Conservation (phyloP, 2,329 filamentous ascomycete species). For the Neofusicoccum kwambonambiense region DNA sequence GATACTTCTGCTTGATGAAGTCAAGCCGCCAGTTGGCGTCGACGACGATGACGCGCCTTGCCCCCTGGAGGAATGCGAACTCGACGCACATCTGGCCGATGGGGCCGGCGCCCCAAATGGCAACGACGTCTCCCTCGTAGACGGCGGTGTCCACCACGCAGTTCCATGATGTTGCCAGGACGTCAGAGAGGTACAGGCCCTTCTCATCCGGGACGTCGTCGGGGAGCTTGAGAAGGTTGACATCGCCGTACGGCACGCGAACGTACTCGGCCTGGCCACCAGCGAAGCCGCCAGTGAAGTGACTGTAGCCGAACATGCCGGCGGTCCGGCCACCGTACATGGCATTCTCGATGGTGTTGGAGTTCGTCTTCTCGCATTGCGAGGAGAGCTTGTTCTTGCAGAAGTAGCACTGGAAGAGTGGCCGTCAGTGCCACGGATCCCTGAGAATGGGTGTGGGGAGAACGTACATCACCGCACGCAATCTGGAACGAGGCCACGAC, state of each 20-base stretch:
- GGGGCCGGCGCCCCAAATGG: slow-evolving; percentile 83
- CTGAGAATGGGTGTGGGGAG: neutral
- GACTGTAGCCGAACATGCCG: slow-evolving; percentile 59
- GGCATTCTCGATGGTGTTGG: slow-evolving; percentile 66
- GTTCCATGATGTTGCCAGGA: slow-evolving; percentile 76
- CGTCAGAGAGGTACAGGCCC: slow-evolving; percentile 76
- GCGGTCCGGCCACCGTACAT: slow-evolving; percentile 79
- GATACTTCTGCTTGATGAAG: slow-evolving; percentile 64
- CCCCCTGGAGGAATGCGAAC: slow-evolving; percentile 68
- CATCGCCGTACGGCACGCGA: slow-evolving; percentile 74
- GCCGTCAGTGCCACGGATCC: slow-evolving; percentile 26
- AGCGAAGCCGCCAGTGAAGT: slow-evolving; percentile 83
- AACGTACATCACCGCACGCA: slow-evolving; percentile 50
- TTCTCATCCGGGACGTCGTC: slow-evolving; percentile 82
- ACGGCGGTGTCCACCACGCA: slow-evolving; percentile 80
- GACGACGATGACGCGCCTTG: slow-evolving; percentile 73
- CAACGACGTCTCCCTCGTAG: slow-evolving; percentile 73
- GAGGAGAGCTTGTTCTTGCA: slow-evolving; percentile 77
- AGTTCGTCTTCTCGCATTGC: slow-evolving; percentile 77
- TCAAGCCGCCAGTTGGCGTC: slow-evolving; percentile 69
- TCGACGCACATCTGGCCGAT: slow-evolving; percentile 77
- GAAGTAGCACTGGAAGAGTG: slow-evolving; percentile 60
- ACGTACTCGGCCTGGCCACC: slow-evolving; percentile 87
- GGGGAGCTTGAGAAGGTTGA: slow-evolving; percentile 78
- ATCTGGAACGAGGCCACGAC: slow-evolving; percentile 89